These are phyloP conservation scores for Debaryomyces coudertii DNA, from an alignment of 1,139 yeast genomes.

Conservation along the genomic window DNA sequence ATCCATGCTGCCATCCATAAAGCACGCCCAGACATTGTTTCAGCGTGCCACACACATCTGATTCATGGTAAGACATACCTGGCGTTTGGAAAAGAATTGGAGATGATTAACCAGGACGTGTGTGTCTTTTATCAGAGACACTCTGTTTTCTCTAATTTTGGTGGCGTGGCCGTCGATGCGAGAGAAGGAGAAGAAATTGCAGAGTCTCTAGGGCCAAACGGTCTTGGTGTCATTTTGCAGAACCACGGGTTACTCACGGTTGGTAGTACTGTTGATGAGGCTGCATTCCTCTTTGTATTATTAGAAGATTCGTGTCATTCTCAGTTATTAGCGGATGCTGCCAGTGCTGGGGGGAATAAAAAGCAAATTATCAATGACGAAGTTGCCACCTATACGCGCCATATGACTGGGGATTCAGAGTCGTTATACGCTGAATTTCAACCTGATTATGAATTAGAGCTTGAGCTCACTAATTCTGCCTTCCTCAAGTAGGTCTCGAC, in stretches of 20 bases:
- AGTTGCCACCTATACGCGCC: slow-evolving; percentile 66
- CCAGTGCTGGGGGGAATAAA: slow-evolving; percentile 23
- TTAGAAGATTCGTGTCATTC: slow-evolving; percentile 71
- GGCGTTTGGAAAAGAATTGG: slow-evolving; percentile 70
- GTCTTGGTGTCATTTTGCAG: slow-evolving; percentile 66
- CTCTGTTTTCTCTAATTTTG: slow-evolving; percentile 66
- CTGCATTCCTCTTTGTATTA: slow-evolving; percentile 69
- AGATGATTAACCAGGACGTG: slow-evolving; percentile 80
- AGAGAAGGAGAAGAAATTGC: slow-evolving; percentile 73
- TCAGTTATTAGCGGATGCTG: slow-evolving; percentile 53
- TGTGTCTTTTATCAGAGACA: slow-evolving; percentile 69
- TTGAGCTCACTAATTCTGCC: slow-evolving; percentile 9
- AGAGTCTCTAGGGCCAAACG: slow-evolving; percentile 60
- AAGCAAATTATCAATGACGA: slow-evolving; percentile 49
- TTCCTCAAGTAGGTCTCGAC: slow-evolving; percentile 4
- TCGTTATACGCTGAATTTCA: slow-evolving; percentile 68
- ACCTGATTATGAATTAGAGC: slow-evolving; percentile 41
- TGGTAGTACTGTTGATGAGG: slow-evolving; percentile 82
- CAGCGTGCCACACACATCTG: slow-evolving; percentile 84
- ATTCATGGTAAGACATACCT: slow-evolving; percentile 74
- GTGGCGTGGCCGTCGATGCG: slow-evolving; percentile 76
- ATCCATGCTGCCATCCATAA: slow-evolving; percentile 77
- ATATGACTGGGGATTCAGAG: slow-evolving; percentile 62
- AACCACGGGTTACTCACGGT: slow-evolving; percentile 81
- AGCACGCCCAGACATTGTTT: slow-evolving; percentile 76